Base-by-base conservation (phyloP, 179 eudicot species). In the Beta lomatogona region DNA sequence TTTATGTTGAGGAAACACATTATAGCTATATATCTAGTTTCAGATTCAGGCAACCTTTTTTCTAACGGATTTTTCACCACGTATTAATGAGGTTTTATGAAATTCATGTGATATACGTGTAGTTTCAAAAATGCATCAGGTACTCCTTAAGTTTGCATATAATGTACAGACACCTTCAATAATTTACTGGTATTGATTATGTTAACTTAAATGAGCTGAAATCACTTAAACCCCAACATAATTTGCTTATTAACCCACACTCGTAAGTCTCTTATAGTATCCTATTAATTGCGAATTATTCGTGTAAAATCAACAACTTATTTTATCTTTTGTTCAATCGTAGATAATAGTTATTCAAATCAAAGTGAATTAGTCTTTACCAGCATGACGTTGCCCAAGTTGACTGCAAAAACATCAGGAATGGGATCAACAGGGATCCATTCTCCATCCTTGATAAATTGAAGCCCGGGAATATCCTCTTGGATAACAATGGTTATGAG, bases 381-480 rank as follows among this genome's bases (percentile, higher is more conserved):
- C 76, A 83, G 77, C 48, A 87, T 68, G 64, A 73, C 63, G 73
- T 80, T 53, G 52, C 71, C 77, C 48, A 79, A 11, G 75, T 69
- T 79, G 6, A 79, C 75, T 4, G 46, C 55, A 55, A 79, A 44
- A 2, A 65, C 81, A 18, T 45, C 57, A n/a, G 75, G 76, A 69
- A 69, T 57, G 41, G 81, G 81, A n/a, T 79, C 67, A 15, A 70
- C 72, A 1, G 67, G 31, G 18, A 79, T 21, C 81, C 81, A 79
- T 41, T 46, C 4, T 41, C 76, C 75, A 41, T 79, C 72, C 14
- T 79, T 13, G 68, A 36, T 28, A 41, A 79, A 73, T 70, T 79
- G 81, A 16, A 79, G 81, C 4, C 81, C 81, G 1, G 81, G 13
- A 41, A 79, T 48, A 5, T 69, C 75, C 8, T 60, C 81, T 79